Percentiles rank a stretch among this genome's conserved stretches.
Evolutionary conservation across 148 eudicot genomes (phyloP).

Genomic region (Cornus controversa): DNA sequence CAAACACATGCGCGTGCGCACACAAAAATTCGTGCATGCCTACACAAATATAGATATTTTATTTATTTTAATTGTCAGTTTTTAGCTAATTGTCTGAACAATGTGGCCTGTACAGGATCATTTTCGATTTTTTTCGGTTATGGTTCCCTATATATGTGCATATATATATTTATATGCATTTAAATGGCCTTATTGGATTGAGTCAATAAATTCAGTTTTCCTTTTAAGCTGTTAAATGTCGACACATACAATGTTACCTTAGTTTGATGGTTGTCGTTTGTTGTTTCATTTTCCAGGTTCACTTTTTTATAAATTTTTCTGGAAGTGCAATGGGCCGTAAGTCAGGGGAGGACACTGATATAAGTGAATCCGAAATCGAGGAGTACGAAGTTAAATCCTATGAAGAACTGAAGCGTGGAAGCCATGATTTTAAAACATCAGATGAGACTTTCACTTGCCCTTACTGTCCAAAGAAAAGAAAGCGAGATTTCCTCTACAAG

Average conservation of each 20-base stretch:
- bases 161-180: no score
- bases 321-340: conserved; percentile 47
- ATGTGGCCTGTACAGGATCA: background rate
- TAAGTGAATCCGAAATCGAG: conserved; percentile 77
- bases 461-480: conserved; percentile 73
- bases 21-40: background rate
- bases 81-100: background rate
- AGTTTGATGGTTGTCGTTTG: background rate
- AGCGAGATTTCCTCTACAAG: conserved; percentile 58
- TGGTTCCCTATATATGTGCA: no score
- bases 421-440: conserved; percentile 44
- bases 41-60: background rate
- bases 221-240: background rate
- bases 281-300: background rate
- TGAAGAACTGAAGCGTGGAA: conserved; percentile 67
- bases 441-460: conserved; percentile 74
- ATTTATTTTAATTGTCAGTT: no score
- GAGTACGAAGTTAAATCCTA: conserved; percentile 61
- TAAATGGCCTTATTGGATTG: background rate
- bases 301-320: background rate
- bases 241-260: background rate
- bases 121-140: no score
- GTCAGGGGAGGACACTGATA: conserved; percentile 74
- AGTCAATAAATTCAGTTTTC: background rate
- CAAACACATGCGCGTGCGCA: background rate